Evolutionary conservation across 2,329 filamentous ascomycete genomes (phyloP).

Genomic region (Sarocladium kiliense): DNA sequence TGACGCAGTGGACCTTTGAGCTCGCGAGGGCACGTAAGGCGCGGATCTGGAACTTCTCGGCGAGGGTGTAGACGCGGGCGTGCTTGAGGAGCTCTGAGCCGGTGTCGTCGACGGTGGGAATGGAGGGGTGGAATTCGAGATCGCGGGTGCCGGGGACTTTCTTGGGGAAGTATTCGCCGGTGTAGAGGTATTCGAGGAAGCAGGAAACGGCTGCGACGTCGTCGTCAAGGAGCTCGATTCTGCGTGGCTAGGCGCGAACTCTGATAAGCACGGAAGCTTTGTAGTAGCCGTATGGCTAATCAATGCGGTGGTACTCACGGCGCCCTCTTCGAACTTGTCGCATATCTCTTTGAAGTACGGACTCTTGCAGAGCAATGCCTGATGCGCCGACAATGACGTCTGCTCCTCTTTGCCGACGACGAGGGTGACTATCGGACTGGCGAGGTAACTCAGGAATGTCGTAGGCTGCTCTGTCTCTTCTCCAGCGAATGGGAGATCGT

Average conservation of each 20-base stretch:
- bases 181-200: conserved; percentile 37
- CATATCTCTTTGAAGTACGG: conserved; percentile 67
- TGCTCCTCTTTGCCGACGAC: conserved; percentile 58
- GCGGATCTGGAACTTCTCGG: conserved; percentile 67
- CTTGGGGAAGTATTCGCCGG: conserved; percentile 63
- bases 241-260: conserved; percentile 43
- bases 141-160: conserved; percentile 57
- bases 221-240: conserved; percentile 55
- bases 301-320: conserved; percentile 39
- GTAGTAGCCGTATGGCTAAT: neutral
- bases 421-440: conserved; percentile 64
- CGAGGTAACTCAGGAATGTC: conserved; percentile 55
- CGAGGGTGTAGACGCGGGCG: conserved; percentile 83
- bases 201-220: conserved; percentile 29
- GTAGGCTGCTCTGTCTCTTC: conserved; percentile 27
- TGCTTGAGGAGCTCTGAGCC: conserved; percentile 83
- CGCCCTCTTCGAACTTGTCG: conserved; percentile 55
- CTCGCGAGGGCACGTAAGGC: conserved; percentile 72
- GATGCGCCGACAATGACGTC: conserved; percentile 70
- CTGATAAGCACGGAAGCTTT: neutral
- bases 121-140: conserved; percentile 63
- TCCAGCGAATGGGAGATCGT: conserved; percentile 31
- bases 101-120: conserved; percentile 66
- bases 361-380: conserved; percentile 68
- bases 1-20: conserved; percentile 87